Percentiles rank a stretch among this genome's conserved stretches.
These are phyloP conservation scores for Phanerochaete carnosa DNA, from an alignment of 768 basidiomycete genomes.

Conservation along the genomic window DNA sequence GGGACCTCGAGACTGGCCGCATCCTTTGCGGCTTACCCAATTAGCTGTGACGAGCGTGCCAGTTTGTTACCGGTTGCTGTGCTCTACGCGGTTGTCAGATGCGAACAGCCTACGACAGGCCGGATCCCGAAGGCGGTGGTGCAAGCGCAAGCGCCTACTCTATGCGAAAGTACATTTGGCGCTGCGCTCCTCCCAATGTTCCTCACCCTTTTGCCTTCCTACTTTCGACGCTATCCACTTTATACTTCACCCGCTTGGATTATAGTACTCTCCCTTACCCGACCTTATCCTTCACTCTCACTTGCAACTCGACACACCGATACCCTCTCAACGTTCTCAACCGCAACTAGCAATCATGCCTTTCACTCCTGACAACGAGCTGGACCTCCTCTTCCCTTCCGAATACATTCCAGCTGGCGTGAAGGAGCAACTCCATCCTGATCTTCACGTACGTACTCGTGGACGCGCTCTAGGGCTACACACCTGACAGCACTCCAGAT, in stretches of 20 bases:
- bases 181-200: constrained; percentile 1
- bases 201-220: background rate
- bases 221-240: background rate
- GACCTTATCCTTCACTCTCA: background rate
- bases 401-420: constrained; percentile 69
- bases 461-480: background rate
- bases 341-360: constrained; percentile 24
- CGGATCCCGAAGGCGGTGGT: constrained; percentile 5
- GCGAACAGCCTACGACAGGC: background rate
- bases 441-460: constrained; percentile 56
- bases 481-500: constrained; percentile 47
- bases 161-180: background rate
- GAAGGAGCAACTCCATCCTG: constrained; percentile 52
- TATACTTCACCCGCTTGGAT: background rate
- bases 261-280: background rate
- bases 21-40: no score
- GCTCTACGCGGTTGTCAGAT: background rate
- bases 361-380: constrained; percentile 58
- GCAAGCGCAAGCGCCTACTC: background rate
- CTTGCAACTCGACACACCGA: background rate
- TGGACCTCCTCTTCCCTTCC: constrained; percentile 77
- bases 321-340: background rate
- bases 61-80: background rate
- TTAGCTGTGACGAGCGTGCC: background rate
- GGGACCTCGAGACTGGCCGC: no score